Evolutionary conservation across 805 yeast genomes (phyloP).

Genomic region (Ogataea salicorniae): DNA sequence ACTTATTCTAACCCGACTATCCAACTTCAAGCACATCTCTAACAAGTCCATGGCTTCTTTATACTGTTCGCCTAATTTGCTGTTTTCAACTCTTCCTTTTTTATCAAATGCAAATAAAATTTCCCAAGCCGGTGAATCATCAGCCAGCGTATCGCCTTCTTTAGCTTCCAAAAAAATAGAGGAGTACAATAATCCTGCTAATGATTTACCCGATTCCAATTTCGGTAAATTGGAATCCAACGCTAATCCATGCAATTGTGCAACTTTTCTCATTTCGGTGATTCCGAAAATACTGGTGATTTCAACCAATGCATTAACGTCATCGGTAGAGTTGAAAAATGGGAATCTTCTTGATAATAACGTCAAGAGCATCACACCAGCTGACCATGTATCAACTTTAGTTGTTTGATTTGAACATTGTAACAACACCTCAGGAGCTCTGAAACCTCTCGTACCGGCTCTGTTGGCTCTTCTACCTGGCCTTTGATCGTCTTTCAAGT

Average conservation of each 20-base stretch:
- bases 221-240: slow-evolving; percentile 62
- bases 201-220: slow-evolving; percentile 38
- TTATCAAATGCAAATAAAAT: slow-evolving; percentile 46
- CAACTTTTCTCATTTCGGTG: slow-evolving; percentile 65
- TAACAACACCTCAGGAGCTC: slow-evolving; percentile 90
- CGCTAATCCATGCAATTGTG: slow-evolving; percentile 83
- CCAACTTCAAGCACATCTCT: slow-evolving; percentile 52
- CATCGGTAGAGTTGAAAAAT: slow-evolving; percentile 90
- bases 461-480: slow-evolving; percentile 91
- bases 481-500: slow-evolving; percentile 81
- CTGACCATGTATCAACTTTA: slow-evolving; percentile 88
- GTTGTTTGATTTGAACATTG: slow-evolving; percentile 81
- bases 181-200: slow-evolving; percentile 37
- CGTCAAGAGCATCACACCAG: slow-evolving; percentile 81
- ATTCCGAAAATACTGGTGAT: slow-evolving; percentile 76
- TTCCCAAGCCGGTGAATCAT: slow-evolving; percentile 68
- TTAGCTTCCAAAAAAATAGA: slow-evolving; percentile 40
- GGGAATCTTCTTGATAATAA: slow-evolving; percentile 80
- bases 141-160: slow-evolving; percentile 58
- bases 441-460: slow-evolving; percentile 93
- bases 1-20: slow-evolving; percentile 50
- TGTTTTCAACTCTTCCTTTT: slow-evolving; percentile 35
- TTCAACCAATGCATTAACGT: slow-evolving; percentile 85
- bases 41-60: slow-evolving; percentile 50
- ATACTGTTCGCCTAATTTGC: slow-evolving; percentile 32